These are phyloP conservation scores for Fusarium vanettenii DNA, from an alignment of 2,329 filamentous ascomycete species.

Conservation along the genomic window DNA sequence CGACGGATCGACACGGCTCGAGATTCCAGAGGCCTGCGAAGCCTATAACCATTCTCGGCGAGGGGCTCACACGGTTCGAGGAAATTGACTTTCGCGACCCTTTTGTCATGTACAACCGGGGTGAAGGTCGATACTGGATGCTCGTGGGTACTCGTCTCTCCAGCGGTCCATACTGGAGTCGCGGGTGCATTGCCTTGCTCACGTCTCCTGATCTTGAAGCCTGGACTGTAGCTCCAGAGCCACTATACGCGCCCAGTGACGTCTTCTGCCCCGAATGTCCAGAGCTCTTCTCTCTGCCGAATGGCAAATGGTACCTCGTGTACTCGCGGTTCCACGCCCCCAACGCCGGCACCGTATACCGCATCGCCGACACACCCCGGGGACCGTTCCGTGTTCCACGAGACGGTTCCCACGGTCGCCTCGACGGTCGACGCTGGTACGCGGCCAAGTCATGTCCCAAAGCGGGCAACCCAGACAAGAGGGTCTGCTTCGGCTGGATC, in stretches of 20 bases:
- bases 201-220: slow-evolving; percentile 47
- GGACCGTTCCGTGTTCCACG: slow-evolving; percentile 51
- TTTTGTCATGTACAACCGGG: slow-evolving; percentile 48
- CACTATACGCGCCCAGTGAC: slow-evolving; percentile 49
- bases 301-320: slow-evolving; percentile 51
- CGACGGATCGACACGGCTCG: slow-evolving; percentile 42
- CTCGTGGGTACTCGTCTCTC: slow-evolving; percentile 50
- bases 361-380: slow-evolving; percentile 48
- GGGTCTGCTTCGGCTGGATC: slow-evolving; percentile 51
- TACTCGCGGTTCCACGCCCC: slow-evolving; percentile 50
- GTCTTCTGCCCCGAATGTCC: slow-evolving; percentile 53
- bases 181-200: slow-evolving; percentile 51
- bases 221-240: slow-evolving; percentile 47
- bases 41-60: slow-evolving; percentile 39
- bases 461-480: slow-evolving; percentile 42
- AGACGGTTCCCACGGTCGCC: slow-evolving; percentile 48
- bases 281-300: slow-evolving; percentile 49
- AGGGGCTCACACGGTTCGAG: slow-evolving; percentile 42
- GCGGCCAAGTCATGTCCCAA: slow-evolving; percentile 51
- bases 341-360: slow-evolving; percentile 50
- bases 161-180: slow-evolving; percentile 48
- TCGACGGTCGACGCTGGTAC: slow-evolving; percentile 52
- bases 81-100: slow-evolving; percentile 52
- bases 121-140: slow-evolving; percentile 50
- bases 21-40: slow-evolving; percentile 38